Evolutionary conservation across 225 moss, liverwort and hornwort species (phyloP).

Genomic region (Bryum argenteum): DNA sequence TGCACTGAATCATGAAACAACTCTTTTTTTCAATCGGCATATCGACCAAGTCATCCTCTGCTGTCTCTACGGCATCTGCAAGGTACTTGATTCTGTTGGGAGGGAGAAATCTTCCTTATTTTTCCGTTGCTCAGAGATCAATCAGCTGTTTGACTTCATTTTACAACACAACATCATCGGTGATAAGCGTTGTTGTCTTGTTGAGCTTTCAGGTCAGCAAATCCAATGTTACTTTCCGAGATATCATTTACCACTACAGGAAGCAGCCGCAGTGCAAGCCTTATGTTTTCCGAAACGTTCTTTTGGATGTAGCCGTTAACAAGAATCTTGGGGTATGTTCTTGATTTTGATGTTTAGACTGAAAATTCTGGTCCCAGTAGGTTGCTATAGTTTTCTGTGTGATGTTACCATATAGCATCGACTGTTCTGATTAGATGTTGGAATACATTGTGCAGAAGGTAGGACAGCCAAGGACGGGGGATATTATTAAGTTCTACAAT

Average conservation of each 20-base stretch:
- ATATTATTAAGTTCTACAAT: slow-evolving; percentile 94
- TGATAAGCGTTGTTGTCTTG: slow-evolving; percentile 19
- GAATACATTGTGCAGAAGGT: slow-evolving; percentile 51
- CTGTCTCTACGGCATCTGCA: slow-evolving; percentile 96
- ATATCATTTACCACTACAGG: slow-evolving; percentile 86
- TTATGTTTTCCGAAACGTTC: slow-evolving; percentile 83
- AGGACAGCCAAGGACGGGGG: slow-evolving; percentile 73
- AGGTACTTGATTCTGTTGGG: slow-evolving; percentile 48
- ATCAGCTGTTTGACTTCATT: background rate
- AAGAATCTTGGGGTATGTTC: slow-evolving; percentile 66
- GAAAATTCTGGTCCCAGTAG: background rate
- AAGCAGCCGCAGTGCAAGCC: slow-evolving; percentile 98
- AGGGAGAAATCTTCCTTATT: slow-evolving; percentile 3
- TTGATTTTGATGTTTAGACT: slow-evolving; percentile 17
- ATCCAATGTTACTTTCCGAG: slow-evolving; percentile 83
- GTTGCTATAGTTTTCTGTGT: slow-evolving; percentile 10
- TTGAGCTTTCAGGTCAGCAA: slow-evolving; percentile 77
- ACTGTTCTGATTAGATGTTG: slow-evolving; percentile 17
- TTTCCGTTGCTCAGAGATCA: slow-evolving; percentile 16
- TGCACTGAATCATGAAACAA: slow-evolving; percentile 73
- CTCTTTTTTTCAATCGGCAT: slow-evolving; percentile 89
- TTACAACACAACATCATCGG: background rate
- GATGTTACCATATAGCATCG: background rate
- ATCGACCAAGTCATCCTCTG: slow-evolving; percentile 97
- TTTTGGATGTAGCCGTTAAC: slow-evolving; percentile 49